phyloP scores from a whole-genome alignment of 306 rosid genomes.

The Calophaca sinica region DNA sequence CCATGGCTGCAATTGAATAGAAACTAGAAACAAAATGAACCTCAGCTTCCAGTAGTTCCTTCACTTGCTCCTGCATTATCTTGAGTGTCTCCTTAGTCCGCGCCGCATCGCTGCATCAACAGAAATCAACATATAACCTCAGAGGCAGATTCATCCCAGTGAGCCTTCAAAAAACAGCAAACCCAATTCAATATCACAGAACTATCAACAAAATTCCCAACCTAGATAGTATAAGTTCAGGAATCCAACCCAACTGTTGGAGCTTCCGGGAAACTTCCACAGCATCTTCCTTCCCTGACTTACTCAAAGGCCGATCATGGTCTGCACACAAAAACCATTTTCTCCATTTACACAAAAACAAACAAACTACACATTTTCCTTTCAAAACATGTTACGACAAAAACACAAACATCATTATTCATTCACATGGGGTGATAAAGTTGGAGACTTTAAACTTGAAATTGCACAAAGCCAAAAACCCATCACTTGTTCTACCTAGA shows the following conservation, averaged over 20 bases:
- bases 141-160: background rate
- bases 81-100: constrained; percentile 86
- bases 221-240: constrained; percentile 93
- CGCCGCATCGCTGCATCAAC: constrained; percentile 72
- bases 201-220: constrained; percentile 46
- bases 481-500: background rate
- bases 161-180: constrained; percentile 12
- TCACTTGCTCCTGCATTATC: constrained; percentile 86
- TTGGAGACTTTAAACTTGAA: constrained; percentile 23
- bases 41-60: constrained; percentile 75
- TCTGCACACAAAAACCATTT: constrained; percentile 52
- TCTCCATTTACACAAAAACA: constrained; percentile 18
- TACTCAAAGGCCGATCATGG: constrained; percentile 95
- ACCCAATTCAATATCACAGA: constrained; percentile 24
- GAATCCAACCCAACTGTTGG: constrained; percentile 88
- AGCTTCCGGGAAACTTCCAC: constrained; percentile 71
- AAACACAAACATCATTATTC: background rate
- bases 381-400: background rate
- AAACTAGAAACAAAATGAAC: constrained; percentile 90
- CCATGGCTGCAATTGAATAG: constrained; percentile 97
- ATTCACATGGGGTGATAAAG: constrained; percentile 22
- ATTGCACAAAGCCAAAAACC: background rate
- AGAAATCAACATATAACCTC: constrained; percentile 39
- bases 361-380: constrained; percentile 24
- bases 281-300: constrained; percentile 80